Conservation (phyloP, 306 rosid species). For the Rosa rugosa region DNA sequence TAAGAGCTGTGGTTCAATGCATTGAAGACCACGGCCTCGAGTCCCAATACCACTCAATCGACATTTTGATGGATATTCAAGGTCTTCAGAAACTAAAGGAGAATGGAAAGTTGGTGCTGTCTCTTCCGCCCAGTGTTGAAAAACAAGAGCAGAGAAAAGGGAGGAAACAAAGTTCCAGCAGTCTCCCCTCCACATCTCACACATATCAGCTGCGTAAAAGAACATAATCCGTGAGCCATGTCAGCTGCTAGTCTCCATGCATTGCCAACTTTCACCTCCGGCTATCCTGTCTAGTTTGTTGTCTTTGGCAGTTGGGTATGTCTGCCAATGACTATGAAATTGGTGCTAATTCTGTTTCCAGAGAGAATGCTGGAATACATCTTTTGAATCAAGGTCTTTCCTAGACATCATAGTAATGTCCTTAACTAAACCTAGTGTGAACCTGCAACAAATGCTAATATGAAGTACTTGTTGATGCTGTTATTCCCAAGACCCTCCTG, state of each 20-base stretch:
- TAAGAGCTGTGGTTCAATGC: constrained; percentile 34
- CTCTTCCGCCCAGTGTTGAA: neutral
- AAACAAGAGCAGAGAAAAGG: neutral
- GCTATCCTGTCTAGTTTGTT: neutral
- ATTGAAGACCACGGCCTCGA: constrained; percentile 40
- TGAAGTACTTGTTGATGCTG: neutral
- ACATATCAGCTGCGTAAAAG: neutral
- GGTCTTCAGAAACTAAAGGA: constrained; percentile 27
- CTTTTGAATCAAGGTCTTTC: neutral
- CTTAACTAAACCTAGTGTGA: neutral
- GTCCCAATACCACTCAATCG: constrained; percentile 28
- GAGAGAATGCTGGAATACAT: neutral
- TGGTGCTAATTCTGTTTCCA: neutral
- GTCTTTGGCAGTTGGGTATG: neutral
- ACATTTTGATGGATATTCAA: constrained; percentile 26
- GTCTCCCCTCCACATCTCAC: neutral
- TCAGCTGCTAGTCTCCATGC: neutral
- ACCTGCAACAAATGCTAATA: neutral
- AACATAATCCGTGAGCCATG: neutral
- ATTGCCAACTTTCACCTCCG: neutral
- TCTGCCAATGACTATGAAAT: neutral
- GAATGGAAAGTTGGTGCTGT: neutral
- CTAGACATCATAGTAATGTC: neutral
- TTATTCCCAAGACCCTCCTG: neutral
- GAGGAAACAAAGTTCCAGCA: neutral